Base-by-base conservation (phyloP, 768 basidiomycete species). In the Leccinum rimulosum region DNA sequence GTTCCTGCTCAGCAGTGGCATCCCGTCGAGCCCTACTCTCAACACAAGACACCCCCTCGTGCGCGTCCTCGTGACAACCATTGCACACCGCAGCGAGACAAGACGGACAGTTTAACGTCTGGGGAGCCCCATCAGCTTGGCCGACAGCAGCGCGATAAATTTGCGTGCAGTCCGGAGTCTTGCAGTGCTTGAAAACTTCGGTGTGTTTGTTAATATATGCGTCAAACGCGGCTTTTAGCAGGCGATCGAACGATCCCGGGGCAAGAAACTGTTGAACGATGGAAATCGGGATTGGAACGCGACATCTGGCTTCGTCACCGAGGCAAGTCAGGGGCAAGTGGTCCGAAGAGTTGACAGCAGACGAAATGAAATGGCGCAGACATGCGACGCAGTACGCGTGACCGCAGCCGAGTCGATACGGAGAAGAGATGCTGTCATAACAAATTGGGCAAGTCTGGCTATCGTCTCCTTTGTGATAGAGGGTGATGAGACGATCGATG, bases 101-200 rank as follows among this genome's bases (percentile, higher is more conserved):
- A 0, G 84, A 83, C 1, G 87, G 88, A 57, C 90, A 92, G 53
- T 84, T 84, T 4, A 88, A 68, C 0, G 55, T 31, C 6, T 54
- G 50, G n/a, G 66, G 31, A 1, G 77, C 68, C 6, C 76, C 74
- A 6, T 80, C 81, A 25, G 64, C 65, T 5, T 75, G 70, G 38
- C 38, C 38, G 38, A 38, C 38, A 0, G 76, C 79, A 4, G 77
- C 68, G 15, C 88, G 84, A 70, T 93, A 93, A 4, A 91, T 77
- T 68, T 90, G 87, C 0, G 76, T 76, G 60, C 91, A 93, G 67
- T 92, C 88, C 0, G 91, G 86, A 0, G 89, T 87, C 1, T 88
- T 91, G 71, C 91, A 93, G 65, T 82, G 88, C 60, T 82, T 80
- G 65, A 87, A 86, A 56, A 89, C 84, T 14, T 76, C 72, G 0